These are phyloP conservation scores for Nigrospora oryzae DNA, from an alignment of 2,329 filamentous ascomycete species.

Conservation along the genomic window DNA sequence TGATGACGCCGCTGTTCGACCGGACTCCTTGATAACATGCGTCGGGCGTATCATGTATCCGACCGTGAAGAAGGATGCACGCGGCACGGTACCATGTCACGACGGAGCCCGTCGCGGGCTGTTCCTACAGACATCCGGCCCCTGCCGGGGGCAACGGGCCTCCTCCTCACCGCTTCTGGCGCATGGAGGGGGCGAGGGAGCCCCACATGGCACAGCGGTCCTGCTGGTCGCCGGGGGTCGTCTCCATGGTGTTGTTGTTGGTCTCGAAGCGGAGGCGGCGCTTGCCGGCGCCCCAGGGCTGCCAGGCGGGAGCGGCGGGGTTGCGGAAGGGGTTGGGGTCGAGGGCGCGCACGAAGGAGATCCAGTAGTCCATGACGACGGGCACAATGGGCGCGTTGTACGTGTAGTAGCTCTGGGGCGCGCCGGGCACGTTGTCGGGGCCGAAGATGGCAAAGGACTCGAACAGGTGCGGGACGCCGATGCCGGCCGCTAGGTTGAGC, in stretches of 20 bases:
- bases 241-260: constrained; percentile 30
- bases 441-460: constrained; percentile 41
- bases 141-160: too few relatives aligned
- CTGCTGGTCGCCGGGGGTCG: constrained; percentile 20
- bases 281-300: constrained; percentile 19
- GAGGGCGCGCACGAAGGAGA: constrained; percentile 36
- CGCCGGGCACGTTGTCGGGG: constrained; percentile 23
- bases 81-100: too few relatives aligned
- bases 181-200: constrained; percentile 21
- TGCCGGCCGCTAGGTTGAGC: constrained; percentile 22
- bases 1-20: too few relatives aligned
- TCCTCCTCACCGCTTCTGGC: constrained; percentile 15
- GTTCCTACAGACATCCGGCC: too few relatives aligned
- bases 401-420: constrained; percentile 28
- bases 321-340: constrained; percentile 32
- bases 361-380: constrained; percentile 39
- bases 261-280: constrained; percentile 31
- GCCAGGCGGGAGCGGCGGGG: constrained; percentile 30
- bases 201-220: constrained; percentile 33
- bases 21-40: too few relatives aligned
- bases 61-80: too few relatives aligned
- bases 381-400: constrained; percentile 36
- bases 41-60: too few relatives aligned
- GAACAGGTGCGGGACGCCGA: constrained; percentile 40
- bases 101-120: too few relatives aligned